phyloP scores from a whole-genome alignment of 2,329 filamentous ascomycete species.

The Helminthosporium solani region DNA sequence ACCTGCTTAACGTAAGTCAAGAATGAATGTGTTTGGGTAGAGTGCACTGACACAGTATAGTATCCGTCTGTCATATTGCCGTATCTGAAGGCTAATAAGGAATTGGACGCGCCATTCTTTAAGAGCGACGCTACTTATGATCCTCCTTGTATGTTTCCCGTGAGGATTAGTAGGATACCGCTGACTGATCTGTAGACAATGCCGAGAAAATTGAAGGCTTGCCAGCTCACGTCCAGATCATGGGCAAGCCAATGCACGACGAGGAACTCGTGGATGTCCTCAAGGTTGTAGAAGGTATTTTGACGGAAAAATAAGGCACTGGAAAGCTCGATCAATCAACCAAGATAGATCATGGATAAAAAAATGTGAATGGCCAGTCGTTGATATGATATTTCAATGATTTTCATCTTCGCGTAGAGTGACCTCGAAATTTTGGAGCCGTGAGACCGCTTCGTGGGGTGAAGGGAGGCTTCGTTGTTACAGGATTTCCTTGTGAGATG shows the following conservation, averaged over 20 bases:
- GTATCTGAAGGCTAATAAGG: slow-evolving; percentile 46
- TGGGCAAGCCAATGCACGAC: slow-evolving; percentile 50
- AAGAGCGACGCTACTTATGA: slow-evolving; percentile 33
- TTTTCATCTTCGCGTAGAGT: background rate
- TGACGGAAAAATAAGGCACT: slow-evolving; percentile 6
- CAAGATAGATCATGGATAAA: background rate
- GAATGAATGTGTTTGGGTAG: background rate
- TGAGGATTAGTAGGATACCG: background rate
- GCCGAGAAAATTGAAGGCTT: slow-evolving; percentile 45
- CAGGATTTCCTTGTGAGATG: background rate
- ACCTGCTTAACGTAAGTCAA: slow-evolving; percentile 53
- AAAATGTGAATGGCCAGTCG: background rate
- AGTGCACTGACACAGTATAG: slow-evolving; percentile 24
- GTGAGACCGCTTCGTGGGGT: too few relatives aligned
- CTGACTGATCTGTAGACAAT: slow-evolving; percentile 38
- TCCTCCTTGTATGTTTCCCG: slow-evolving; percentile 36
- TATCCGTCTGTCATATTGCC: slow-evolving; percentile 55
- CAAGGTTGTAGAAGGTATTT: slow-evolving; percentile 30
- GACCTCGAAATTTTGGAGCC: too few relatives aligned
- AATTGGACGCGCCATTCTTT: slow-evolving; percentile 41
- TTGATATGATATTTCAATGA: background rate
- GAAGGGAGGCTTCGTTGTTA: too few relatives aligned
- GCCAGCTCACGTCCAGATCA: slow-evolving; percentile 51
- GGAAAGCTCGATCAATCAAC: background rate
- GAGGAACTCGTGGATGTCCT: slow-evolving; percentile 47